Evolutionary conservation across 2,329 filamentous ascomycete species (phyloP).

Genomic region (Cladosporium velox): DNA sequence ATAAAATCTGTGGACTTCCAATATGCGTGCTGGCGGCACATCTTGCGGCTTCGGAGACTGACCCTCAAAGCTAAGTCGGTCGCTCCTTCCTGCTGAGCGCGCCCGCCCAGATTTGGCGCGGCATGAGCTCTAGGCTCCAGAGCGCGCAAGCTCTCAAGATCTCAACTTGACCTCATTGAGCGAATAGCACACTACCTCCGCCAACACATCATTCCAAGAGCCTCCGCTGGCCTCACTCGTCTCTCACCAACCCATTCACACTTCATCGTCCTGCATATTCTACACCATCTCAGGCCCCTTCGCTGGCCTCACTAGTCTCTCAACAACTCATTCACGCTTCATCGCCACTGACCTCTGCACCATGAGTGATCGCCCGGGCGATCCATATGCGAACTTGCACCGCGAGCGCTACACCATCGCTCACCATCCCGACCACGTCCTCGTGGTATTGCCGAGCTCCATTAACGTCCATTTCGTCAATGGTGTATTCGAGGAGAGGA

Average conservation of each 20-base stretch:
- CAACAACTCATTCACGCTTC: neutral
- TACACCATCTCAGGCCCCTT: neutral
- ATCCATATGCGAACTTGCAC: neutral
- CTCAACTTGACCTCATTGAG: neutral
- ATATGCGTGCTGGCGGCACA: neutral
- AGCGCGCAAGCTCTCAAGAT: neutral
- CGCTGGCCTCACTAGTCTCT: neutral
- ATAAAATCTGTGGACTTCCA: neutral
- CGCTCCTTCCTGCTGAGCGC: neutral
- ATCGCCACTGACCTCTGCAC: neutral
- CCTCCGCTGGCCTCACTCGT: neutral
- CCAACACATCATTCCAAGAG: neutral
- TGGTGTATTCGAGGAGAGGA: neutral
- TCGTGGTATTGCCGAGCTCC: neutral
- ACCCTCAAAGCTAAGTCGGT: neutral
- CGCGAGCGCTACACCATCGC: neutral
- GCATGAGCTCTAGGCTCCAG: neutral
- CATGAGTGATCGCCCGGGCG: neutral
- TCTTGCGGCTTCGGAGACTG: neutral
- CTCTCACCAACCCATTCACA: neutral
- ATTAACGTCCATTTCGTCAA: neutral
- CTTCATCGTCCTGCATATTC: neutral
- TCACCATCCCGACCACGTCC: neutral
- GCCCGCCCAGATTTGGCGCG: neutral
- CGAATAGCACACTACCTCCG: neutral